Percentiles rank a stretch among this genome's conserved stretches.
These are phyloP conservation scores for Metarhizium humberi DNA, from an alignment of 2,329 filamentous ascomycete genomes.

Conservation along the genomic window DNA sequence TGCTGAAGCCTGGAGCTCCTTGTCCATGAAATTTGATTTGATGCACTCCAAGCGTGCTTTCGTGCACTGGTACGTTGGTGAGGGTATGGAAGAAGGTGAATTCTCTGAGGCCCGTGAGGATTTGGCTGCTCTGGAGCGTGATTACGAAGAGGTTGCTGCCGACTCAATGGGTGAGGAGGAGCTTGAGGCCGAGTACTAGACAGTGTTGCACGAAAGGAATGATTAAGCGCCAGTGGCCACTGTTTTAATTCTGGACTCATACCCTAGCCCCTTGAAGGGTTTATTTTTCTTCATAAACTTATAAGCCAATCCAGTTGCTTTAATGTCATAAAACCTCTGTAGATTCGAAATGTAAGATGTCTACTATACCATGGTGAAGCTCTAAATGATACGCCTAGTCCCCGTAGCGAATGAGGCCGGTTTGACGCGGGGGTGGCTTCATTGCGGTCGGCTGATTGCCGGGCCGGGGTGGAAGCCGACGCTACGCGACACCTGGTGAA, in stretches of 20 bases:
- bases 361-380: background rate
- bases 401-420: background rate
- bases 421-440: background rate
- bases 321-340: conserved; percentile 26
- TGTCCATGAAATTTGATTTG: conserved; percentile 97
- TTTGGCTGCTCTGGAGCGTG: conserved; percentile 91
- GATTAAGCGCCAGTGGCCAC: conserved; percentile 7
- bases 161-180: conserved; percentile 87
- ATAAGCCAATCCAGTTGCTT: conserved; percentile 23
- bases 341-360: conserved; percentile 12
- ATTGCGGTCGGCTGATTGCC: conserved; percentile 7
- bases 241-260: conserved; percentile 16
- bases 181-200: conserved; percentile 84
- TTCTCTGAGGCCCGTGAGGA: conserved; percentile 99
- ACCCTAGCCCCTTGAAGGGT: conserved; percentile 18
- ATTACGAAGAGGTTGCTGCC: conserved; percentile 97
- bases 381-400: background rate
- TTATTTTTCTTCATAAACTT: conserved; percentile 30
- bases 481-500: conserved; percentile 15
- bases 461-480: conserved; percentile 17
- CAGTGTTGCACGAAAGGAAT: conserved; percentile 4
- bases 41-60: conserved; percentile 99
- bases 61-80: conserved; percentile 99
- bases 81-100: conserved; percentile 99
- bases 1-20: conserved; percentile 92